phyloP scores from a whole-genome alignment of 257 asterid genomes.

The Capsicum rhomboideum region DNA sequence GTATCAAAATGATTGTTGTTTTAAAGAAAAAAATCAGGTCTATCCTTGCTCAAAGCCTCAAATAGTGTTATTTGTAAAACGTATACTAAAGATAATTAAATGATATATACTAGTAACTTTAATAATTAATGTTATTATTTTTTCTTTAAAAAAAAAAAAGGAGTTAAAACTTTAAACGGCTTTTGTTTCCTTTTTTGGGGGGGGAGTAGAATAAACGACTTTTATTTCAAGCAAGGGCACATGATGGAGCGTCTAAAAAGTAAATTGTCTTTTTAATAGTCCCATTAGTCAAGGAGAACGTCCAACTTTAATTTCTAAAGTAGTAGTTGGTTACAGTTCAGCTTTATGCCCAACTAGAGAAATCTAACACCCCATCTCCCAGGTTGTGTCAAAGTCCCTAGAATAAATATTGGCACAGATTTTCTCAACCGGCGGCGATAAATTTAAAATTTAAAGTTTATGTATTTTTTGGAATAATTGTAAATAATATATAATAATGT shows the following conservation, averaged over 20 bases:
- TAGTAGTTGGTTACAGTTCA: background rate
- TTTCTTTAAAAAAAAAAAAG: background rate
- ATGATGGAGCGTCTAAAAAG: background rate
- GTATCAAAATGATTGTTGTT: background rate
- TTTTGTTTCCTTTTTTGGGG: too few relatives aligned
- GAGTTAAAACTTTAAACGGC: background rate
- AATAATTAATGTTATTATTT: background rate
- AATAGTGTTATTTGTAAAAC: too few relatives aligned
- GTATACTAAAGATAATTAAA: background rate
- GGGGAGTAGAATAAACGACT: too few relatives aligned
- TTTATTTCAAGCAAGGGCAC: background rate
- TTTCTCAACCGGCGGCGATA: too few relatives aligned
- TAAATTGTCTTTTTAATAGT: background rate
- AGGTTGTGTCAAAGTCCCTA: background rate
- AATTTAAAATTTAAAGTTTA: too few relatives aligned
- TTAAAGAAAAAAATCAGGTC: too few relatives aligned
- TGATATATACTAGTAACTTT: background rate
- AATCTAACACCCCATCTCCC: background rate
- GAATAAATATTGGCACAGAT: too few relatives aligned
- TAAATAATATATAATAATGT: too few relatives aligned
- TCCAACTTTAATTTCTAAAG: background rate
- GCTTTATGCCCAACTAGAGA: background rate
- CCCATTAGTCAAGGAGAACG: background rate
- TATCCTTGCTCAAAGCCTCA: too few relatives aligned
- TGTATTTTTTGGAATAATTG: too few relatives aligned